Conservation (phyloP, 345 rosid genomes). For the Aurinia saxatilis region DNA sequence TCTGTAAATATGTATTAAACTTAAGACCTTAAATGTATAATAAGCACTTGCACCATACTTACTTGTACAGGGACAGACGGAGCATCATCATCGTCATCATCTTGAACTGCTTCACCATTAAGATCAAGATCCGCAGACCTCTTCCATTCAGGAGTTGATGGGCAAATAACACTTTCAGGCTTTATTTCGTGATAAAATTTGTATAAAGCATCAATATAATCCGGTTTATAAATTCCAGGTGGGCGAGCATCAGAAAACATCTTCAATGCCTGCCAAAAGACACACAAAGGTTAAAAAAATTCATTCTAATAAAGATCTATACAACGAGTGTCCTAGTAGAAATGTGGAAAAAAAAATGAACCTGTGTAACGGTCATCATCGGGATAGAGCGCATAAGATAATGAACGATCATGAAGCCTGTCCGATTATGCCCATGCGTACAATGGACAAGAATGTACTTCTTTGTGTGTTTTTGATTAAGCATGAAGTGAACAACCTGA, state of each 20-base stretch:
- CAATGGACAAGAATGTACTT: slow-evolving; percentile 85
- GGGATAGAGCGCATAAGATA: slow-evolving; percentile 75
- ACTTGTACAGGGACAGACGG: slow-evolving; percentile 15
- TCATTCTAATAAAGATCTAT: not conserved
- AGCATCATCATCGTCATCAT: slow-evolving; percentile 21
- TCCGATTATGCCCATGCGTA: slow-evolving; percentile 97
- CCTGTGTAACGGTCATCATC: slow-evolving; percentile 72
- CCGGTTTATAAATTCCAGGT: slow-evolving; percentile 94
- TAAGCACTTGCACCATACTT: not conserved
- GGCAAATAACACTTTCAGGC: slow-evolving; percentile 59
- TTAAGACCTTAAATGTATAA: not conserved
- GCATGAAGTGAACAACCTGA: slow-evolving; percentile 67
- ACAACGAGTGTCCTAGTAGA: not conserved
- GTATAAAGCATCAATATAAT: slow-evolving; percentile 75
- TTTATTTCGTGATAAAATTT: slow-evolving; percentile 77
- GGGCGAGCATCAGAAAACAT: slow-evolving; percentile 76
- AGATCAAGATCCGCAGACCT: slow-evolving; percentile 80
- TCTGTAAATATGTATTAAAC: not conserved
- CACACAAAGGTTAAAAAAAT: slow-evolving; percentile 2
- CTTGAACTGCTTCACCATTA: slow-evolving; percentile 65
- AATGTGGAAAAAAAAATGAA: slow-evolving; percentile 17
- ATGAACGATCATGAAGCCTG: slow-evolving; percentile 92
- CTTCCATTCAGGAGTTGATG: slow-evolving; percentile 97
- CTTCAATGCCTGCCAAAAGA: slow-evolving; percentile 57
- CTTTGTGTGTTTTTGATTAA: slow-evolving; percentile 57